Base-by-base conservation (phyloP, 179 eudicot genomes). In the Beta macrorhiza region DNA sequence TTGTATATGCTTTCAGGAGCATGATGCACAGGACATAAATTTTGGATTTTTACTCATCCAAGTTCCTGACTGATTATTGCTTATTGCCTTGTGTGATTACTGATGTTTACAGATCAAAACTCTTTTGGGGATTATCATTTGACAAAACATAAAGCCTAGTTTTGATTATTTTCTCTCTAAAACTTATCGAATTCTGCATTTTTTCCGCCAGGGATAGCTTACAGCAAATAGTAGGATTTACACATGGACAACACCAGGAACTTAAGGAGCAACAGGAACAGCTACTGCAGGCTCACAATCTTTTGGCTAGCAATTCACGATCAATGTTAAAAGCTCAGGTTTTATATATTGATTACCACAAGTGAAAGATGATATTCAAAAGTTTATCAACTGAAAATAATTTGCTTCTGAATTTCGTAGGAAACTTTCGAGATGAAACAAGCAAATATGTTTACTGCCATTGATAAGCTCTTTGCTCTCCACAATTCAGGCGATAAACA, bases 251-350 rank as follows among this genome's bases (percentile, higher is more conserved):
- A 70, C 93, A 91, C 32, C 87, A 89, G 44, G 91, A 94, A 63
- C 93, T 91, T 63, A 87, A 85, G 69, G 79, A 80, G 67, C 87
- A 83, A 58, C 96, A 93, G 82, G 85, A 90, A 55, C 86, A 91
- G 61, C 90, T 94, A 20, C 86, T 90, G 73, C 84, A 82, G 82
- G 88, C 94, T 79, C 98, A 94, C 81, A 92, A 91, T 72, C 89
- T 83, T 74, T 81, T 94, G 74, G 87, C 90, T 37, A 87, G 82
- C 17, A 93, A 88, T 84, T 91, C 98, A 67, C 86, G 74, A 62
- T 77, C 91, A 22, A 90, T 94, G 84, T 81, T 94, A 83, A 89
- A 78, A 80, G 96, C 98, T 78, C 98, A 94, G 97, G 97, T 94
- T 79, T 32, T 5, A 8, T 49, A 49, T 49, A 74, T 1, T 19